Base-by-base conservation (phyloP, 1,284 basidiomycete genomes). In the Irpex sp. region DNA sequence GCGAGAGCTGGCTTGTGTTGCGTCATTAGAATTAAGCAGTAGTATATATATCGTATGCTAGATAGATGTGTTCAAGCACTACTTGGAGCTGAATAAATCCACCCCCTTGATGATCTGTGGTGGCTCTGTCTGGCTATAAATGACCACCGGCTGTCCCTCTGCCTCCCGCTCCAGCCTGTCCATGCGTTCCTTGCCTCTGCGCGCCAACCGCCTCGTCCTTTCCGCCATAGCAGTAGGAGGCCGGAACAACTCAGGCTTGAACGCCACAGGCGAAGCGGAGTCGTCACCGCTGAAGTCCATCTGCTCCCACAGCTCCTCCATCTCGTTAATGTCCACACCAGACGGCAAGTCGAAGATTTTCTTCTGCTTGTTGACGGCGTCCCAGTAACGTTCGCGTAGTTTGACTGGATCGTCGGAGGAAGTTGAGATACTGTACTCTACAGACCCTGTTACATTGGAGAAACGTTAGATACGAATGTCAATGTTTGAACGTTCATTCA, bases 351-450 rank as follows among this genome's bases (percentile, higher is more conserved):
- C 73, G 62, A 75, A 78, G 13, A 76, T 79, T 13, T 74, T 75
- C 69, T 78, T 77, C 64, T 85, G 80, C 38, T 83, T 75, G 5
- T 72, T 71, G 51, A 73, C 75, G 0, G 78, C 76, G 0, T 13
- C 71, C 0, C 65, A 65, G 4, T 81, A 73, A 17, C 73, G 73
- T 1, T 54, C 11, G 1, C 75, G 77, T 9, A 86, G 77, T 9
- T 75, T 69, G 0, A 57, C 68, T 51, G 73, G 70, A 4, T 72
- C 65, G 0, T 70, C 66, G 2, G 77, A 69, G 9, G 81, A 74
- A 37, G 75, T 77, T 0, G 73, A 73, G 56, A 88, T 70, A 36
- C 76, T 73, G 78, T 81, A 91, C n/a, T 81, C 78, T 15, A 85
- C 63, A 1, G 78, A 76, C 87, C 89, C 89, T 91, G 62, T 17